Evolutionary conservation across 2,329 filamentous ascomycete genomes (phyloP).

Genomic region (Colletotrichum lindemuthianum): DNA sequence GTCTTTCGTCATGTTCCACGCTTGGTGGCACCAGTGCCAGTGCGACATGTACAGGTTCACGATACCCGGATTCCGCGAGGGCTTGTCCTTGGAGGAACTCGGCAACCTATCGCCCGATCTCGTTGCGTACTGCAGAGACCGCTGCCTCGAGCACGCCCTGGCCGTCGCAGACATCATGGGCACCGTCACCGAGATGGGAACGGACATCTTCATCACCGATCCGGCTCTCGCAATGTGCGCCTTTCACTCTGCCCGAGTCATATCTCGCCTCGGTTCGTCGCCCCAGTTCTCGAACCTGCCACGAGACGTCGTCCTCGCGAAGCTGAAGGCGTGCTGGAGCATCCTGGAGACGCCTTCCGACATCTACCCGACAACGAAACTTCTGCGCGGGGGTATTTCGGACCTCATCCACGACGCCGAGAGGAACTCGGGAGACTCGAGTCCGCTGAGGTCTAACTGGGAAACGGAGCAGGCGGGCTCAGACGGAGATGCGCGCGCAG

Average conservation of each 20-base stretch:
- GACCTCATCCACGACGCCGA: conserved; percentile 31
- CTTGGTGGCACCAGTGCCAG: conserved; percentile 42
- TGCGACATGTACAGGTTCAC: conserved; percentile 41
- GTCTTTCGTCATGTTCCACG: conserved; percentile 39
- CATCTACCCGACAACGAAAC: conserved; percentile 24
- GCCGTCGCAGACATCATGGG: conserved; percentile 23
- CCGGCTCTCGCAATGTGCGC: conserved; percentile 30
- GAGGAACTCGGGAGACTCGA: conserved; percentile 10
- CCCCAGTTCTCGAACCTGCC: conserved; percentile 21
- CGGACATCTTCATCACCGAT: conserved; percentile 29
- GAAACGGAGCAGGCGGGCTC: conserved; percentile 13
- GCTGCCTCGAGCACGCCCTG: conserved; percentile 31
- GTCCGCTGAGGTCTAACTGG: conserved; percentile 21
- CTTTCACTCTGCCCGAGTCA: conserved; percentile 31
- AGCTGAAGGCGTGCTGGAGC: conserved; percentile 20
- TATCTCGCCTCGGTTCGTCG: conserved; percentile 14
- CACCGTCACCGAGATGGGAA: conserved; percentile 12
- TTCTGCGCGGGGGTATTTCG: conserved; percentile 18
- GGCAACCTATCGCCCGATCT: neutral
- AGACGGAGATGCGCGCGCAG: neutral
- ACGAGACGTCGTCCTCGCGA: neutral
- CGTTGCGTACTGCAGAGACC: conserved; percentile 14
- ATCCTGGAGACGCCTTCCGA: conserved; percentile 20
- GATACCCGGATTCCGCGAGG: conserved; percentile 35
- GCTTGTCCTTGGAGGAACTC: conserved; percentile 14